These are phyloP conservation scores for Crotalaria pallida DNA, from an alignment of 306 rosid genomes.

Conservation along the genomic window DNA sequence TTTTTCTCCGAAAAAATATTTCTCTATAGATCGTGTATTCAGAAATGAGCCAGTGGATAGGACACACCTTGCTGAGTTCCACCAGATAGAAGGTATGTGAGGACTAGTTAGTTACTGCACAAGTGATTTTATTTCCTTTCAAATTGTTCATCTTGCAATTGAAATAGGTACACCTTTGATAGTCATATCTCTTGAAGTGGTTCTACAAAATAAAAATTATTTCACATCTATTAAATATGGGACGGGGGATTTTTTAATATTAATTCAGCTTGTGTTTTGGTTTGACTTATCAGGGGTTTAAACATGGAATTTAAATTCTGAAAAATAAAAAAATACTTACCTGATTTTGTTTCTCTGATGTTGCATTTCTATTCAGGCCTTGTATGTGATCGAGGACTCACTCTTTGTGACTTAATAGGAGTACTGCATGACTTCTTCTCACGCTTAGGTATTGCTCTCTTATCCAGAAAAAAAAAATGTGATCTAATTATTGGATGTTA, in stretches of 20 bases:
- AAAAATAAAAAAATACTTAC: background rate
- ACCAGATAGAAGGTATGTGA: constrained; percentile 88
- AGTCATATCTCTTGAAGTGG: background rate
- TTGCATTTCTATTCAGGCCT: constrained; percentile 50
- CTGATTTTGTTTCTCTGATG: background rate
- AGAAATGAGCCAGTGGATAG: constrained; percentile 98
- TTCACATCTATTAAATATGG: background rate
- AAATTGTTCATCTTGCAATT: background rate
- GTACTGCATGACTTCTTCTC: constrained; percentile 84
- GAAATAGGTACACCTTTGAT: background rate
- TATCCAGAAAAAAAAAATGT: background rate
- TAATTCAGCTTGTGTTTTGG: background rate
- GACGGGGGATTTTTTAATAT: background rate
- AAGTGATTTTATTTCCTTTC: background rate
- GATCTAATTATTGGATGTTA: background rate
- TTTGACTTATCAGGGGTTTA: background rate
- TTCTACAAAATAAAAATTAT: background rate
- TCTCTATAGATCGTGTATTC: constrained; percentile 94
- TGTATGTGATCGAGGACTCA: constrained; percentile 85
- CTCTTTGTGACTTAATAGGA: constrained; percentile 83
- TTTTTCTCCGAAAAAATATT: constrained; percentile 77
- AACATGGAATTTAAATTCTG: background rate
- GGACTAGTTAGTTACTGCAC: constrained; percentile 13
- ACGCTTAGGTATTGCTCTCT: constrained; percentile 57
- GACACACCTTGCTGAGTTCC: constrained; percentile 98